Evolutionary conservation across 805 yeast genomes (phyloP).

Genomic region (Spathaspora gorwiae): DNA sequence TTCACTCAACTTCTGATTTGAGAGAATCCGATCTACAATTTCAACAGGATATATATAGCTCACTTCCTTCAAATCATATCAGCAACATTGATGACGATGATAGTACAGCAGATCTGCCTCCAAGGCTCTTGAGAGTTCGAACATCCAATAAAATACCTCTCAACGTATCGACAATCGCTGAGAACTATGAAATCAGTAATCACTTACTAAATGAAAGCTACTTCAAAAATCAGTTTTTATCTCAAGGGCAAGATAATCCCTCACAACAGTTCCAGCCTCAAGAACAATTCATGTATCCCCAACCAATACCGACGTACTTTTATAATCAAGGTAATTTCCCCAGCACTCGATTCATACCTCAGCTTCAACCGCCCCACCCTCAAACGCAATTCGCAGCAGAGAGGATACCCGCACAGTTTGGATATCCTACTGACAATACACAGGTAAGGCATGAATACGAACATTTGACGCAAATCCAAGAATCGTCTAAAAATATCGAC

Average conservation of each 20-base stretch:
- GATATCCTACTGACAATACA: background rate
- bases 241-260: background rate
- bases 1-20: slow-evolving; percentile 29
- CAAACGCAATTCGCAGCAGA: background rate
- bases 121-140: background rate
- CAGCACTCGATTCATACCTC: background rate
- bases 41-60: slow-evolving; percentile 16
- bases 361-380: background rate
- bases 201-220: slow-evolving; percentile 18
- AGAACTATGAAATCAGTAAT: slow-evolving; percentile 23
- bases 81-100: background rate
- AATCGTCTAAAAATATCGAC: slow-evolving; percentile 11
- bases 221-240: slow-evolving; percentile 4
- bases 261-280: background rate
- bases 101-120: background rate
- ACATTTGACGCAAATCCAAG: background rate
- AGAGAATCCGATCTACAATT: slow-evolving; percentile 27
- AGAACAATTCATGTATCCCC: background rate
- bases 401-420: background rate
- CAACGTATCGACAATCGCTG: slow-evolving; percentile 10
- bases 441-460: background rate
- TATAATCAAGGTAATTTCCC: background rate
- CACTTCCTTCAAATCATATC: background rate
- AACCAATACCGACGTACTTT: background rate
- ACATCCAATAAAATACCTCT: background rate